phyloP scores from a whole-genome alignment of 2,329 filamentous ascomycete species.

The Purpureocillium lavendulum region DNA sequence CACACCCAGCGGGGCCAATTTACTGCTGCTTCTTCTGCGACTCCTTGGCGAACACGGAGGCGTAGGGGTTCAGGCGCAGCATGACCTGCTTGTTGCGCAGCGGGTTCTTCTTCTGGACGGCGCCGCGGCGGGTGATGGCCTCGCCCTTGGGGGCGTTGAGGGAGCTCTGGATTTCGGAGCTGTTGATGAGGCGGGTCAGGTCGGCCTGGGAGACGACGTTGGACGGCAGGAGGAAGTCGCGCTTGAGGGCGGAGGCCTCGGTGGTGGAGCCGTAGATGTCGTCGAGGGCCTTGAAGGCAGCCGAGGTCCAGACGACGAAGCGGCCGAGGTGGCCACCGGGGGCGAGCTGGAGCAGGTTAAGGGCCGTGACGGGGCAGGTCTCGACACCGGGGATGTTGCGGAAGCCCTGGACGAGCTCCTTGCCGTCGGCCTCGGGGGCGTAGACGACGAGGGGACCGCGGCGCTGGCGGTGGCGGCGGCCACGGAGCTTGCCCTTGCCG shows the following conservation, averaged over 20 bases:
- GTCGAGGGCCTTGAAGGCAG: conserved; percentile 94
- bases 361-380: conserved; percentile 84
- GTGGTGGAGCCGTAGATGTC: conserved; percentile 94
- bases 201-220: conserved; percentile 92
- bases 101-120: conserved; percentile 99
- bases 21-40: conserved; percentile 32
- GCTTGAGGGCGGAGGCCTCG: conserved; percentile 85
- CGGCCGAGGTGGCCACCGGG: conserved; percentile 97
- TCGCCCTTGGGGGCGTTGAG: conserved; percentile 86
- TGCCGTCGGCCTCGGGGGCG: conserved; percentile 90
- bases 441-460: conserved; percentile 97
- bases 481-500: conserved; percentile 97
- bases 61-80: conserved; percentile 98
- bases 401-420: conserved; percentile 88
- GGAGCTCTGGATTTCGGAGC: conserved; percentile 93
- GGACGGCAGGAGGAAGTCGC: conserved; percentile 94
- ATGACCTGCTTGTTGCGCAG: conserved; percentile 98
- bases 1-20: conserved; percentile 28
- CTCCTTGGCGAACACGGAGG: conserved; percentile 75
- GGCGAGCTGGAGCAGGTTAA: conserved; percentile 98
- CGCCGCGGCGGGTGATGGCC: conserved; percentile 78
- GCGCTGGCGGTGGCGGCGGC: conserved; percentile 93
- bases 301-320: conserved; percentile 98
- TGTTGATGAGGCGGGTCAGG: conserved; percentile 97
- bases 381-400: conserved; percentile 99